phyloP scores from a whole-genome alignment of 352 stramenopile species.

The Phytopythium helicoides region DNA sequence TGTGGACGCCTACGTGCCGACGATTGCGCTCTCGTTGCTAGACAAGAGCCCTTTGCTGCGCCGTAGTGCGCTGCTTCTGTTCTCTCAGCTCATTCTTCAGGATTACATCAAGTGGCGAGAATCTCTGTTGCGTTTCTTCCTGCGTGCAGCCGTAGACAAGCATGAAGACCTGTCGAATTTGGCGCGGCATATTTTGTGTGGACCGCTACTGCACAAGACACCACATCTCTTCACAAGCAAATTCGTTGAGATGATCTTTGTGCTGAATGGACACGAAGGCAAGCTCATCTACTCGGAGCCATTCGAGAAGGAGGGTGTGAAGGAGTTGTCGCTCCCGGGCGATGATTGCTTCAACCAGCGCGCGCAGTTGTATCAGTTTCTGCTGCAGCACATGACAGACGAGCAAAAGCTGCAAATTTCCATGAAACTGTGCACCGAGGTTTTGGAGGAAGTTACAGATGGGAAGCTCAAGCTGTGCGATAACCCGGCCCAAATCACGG shows the following conservation, averaged over 20 bases:
- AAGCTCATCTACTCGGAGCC: conserved; percentile 62
- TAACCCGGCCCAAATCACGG: conserved; percentile 74
- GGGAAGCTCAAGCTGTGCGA: conserved; percentile 66
- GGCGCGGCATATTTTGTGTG: conserved; percentile 92
- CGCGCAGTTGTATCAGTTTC: conserved; percentile 91
- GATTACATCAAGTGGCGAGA: conserved; percentile 99
- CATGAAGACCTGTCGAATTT: conserved; percentile 91
- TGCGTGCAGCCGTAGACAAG: conserved; percentile 93
- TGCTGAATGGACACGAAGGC: conserved; percentile 89
- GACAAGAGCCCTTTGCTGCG: conserved; percentile 87
- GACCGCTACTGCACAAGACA: conserved; percentile 89
- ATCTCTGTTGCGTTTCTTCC: conserved; percentile 94
- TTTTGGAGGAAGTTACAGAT: conserved; percentile 90
- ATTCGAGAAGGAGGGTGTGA: conserved; percentile 64
- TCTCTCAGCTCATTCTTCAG: conserved; percentile 95
- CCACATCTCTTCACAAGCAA: conserved; percentile 95
- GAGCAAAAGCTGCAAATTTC: conserved; percentile 96
- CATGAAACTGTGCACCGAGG: conserved; percentile 92
- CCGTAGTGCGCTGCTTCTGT: conserved; percentile 93
- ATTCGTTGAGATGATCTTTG: conserved; percentile 97
- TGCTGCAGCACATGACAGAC: conserved; percentile 94
- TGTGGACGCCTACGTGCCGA: conserved; percentile 94
- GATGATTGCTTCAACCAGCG: conserved; percentile 64
- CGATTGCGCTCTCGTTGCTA: conserved; percentile 93
- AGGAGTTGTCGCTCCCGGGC: conserved; percentile 59